A percentile compares a stretch with the other conserved stretches of the same genome.
Conservation (phyloP, 2,329 filamentous ascomycete species). For the Talaromyces piceae region DNA sequence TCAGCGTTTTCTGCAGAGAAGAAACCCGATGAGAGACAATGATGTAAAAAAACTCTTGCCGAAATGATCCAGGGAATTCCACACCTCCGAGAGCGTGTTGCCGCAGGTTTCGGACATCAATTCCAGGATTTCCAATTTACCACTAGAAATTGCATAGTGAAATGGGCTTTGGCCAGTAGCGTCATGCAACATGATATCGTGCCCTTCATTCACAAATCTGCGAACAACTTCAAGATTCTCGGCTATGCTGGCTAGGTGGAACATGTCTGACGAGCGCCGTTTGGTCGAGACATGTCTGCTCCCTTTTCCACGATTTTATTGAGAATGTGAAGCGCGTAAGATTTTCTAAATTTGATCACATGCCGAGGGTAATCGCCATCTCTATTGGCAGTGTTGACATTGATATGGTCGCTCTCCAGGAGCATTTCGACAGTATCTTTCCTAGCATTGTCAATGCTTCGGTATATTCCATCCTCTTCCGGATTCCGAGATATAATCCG, state of each 20-base stretch:
- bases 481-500: slow-evolving; percentile 6
- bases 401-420: slow-evolving; percentile 8
- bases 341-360: slow-evolving; percentile 12
- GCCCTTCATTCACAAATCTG: slow-evolving; percentile 10
- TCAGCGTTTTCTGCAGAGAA: background rate
- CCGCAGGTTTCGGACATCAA: too few species aligned
- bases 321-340: slow-evolving; percentile 8
- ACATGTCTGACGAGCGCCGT: slow-evolving; percentile 12
- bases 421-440: slow-evolving; percentile 11
- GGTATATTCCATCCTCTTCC: too few species aligned
- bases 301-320: slow-evolving; percentile 12
- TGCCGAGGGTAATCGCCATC: slow-evolving; percentile 13
- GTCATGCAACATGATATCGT: slow-evolving; percentile 12
- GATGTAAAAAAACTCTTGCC: too few species aligned
- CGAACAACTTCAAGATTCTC: slow-evolving; percentile 13
- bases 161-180: slow-evolving; percentile 10
- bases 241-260: slow-evolving; percentile 13
- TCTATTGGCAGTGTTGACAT: slow-evolving; percentile 14
- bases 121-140: too few species aligned
- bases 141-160: slow-evolving; percentile 4
- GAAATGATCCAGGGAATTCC: too few species aligned
- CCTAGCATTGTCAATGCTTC: slow-evolving; percentile 12
- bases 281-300: slow-evolving; percentile 11
- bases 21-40: background rate
- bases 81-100: too few species aligned